Conservation (phyloP, 2,329 filamentous ascomycete genomes). For the Nemania sp. region DNA sequence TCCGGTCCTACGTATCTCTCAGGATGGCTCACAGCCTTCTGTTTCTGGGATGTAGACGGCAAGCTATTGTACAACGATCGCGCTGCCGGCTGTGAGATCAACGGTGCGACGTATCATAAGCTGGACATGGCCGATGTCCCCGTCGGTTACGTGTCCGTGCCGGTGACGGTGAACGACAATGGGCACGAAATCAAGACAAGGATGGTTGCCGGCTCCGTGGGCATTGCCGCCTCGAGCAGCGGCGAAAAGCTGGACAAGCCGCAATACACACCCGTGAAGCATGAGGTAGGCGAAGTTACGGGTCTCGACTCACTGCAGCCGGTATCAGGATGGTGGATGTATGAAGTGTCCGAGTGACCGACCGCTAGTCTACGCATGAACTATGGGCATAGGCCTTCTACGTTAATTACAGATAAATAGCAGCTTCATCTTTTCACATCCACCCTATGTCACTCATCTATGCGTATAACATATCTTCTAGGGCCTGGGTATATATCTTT, state of each 20-base stretch:
- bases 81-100: neutral
- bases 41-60: slow-evolving; percentile 12
- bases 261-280: neutral
- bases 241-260: neutral
- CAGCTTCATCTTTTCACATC: no score
- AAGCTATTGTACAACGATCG: neutral
- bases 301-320: neutral
- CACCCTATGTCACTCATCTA: no score
- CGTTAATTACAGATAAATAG: no score
- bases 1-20: neutral
- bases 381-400: no score
- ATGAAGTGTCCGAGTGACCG: neutral
- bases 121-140: slow-evolving; percentile 1
- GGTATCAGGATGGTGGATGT: neutral
- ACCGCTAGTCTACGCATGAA: no score
- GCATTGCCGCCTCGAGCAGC: slow-evolving; percentile 7
- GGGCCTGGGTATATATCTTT: no score
- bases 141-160: slow-evolving; percentile 8
- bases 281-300: neutral
- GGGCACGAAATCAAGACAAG: neutral
- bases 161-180: slow-evolving; percentile 9
- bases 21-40: slow-evolving; percentile 23
- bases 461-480: no score
- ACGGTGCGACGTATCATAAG: neutral
- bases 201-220: slow-evolving; percentile 18